Evolutionary conservation across 2,329 filamentous ascomycete species (phyloP).

Genomic region (Mycosphaerelloides madeirae): DNA sequence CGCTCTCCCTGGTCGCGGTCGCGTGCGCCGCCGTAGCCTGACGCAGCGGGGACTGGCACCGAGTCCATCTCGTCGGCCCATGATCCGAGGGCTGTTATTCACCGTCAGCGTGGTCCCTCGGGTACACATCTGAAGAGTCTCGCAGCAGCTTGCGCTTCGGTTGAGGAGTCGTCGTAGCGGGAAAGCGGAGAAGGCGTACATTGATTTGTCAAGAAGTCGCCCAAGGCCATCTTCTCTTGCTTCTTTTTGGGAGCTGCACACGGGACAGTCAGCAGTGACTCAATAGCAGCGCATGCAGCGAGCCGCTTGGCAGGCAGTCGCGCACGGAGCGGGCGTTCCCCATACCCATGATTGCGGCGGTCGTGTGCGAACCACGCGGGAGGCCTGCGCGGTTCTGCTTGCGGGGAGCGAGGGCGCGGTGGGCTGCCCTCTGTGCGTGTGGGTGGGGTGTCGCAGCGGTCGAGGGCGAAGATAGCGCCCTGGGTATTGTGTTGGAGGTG

Average conservation of each 20-base stretch:
- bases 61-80: slow-evolving; percentile 98
- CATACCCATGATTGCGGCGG: slow-evolving; percentile 57
- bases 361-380: slow-evolving; percentile 23
- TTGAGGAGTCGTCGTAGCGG: neutral
- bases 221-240: slow-evolving; percentile 93
- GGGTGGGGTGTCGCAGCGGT: slow-evolving; percentile 1
- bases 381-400: slow-evolving; percentile 9
- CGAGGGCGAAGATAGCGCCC: slow-evolving; percentile 2
- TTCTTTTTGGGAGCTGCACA: slow-evolving; percentile 66
- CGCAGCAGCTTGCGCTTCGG: neutral
- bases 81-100: slow-evolving; percentile 66
- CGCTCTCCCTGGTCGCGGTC: slow-evolving; percentile 33
- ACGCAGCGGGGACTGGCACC: slow-evolving; percentile 30
- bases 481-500: neutral
- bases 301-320: slow-evolving; percentile 1
- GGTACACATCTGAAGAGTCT: neutral
- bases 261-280: neutral
- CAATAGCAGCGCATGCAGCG: neutral
- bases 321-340: slow-evolving; percentile 11
- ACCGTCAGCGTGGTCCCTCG: slow-evolving; percentile 14
- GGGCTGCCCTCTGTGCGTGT: slow-evolving; percentile 7
- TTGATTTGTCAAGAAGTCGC: slow-evolving; percentile 89
- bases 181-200: slow-evolving; percentile 49
- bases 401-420: slow-evolving; percentile 3
- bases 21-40: slow-evolving; percentile 26